Evolutionary conservation across 2,329 filamentous ascomycete genomes (phyloP).

Genomic region (Clonostachys byssicola): DNA sequence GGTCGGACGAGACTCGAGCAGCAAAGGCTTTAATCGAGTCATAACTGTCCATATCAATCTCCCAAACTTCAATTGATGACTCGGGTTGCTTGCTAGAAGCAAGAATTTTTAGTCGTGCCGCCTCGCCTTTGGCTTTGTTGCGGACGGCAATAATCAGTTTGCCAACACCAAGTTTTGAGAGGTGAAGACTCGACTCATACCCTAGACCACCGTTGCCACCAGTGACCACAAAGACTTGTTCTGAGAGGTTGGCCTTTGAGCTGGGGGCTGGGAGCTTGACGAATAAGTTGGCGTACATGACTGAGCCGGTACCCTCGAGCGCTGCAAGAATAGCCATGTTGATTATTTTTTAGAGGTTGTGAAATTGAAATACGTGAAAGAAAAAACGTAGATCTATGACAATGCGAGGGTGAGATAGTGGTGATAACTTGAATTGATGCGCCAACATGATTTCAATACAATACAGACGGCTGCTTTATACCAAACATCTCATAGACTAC

Average conservation of each 20-base stretch:
- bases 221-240: conserved; percentile 27
- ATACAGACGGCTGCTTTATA: too few relatives aligned
- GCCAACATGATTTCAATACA: too few relatives aligned
- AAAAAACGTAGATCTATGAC: too few relatives aligned
- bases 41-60: conserved; percentile 16
- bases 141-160: conserved; percentile 27
- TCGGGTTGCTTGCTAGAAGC: background rate
- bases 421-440: too few relatives aligned
- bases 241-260: conserved; percentile 6
- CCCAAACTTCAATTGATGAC: conserved; percentile 12
- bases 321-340: background rate
- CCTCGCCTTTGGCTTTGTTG: conserved; percentile 1
- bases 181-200: conserved; percentile 28
- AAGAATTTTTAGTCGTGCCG: background rate
- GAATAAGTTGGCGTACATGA: conserved; percentile 1
- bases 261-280: conserved; percentile 7
- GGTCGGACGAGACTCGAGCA: conserved; percentile 15
- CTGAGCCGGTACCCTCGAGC: background rate
- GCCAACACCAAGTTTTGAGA: conserved; percentile 21
- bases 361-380: too few relatives aligned
- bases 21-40: conserved; percentile 13
- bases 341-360: background rate
- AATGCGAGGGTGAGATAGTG: too few relatives aligned
- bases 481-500: too few relatives aligned
- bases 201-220: conserved; percentile 31